Conservation (phyloP, 345 rosid species). For the Heritiera littoralis region DNA sequence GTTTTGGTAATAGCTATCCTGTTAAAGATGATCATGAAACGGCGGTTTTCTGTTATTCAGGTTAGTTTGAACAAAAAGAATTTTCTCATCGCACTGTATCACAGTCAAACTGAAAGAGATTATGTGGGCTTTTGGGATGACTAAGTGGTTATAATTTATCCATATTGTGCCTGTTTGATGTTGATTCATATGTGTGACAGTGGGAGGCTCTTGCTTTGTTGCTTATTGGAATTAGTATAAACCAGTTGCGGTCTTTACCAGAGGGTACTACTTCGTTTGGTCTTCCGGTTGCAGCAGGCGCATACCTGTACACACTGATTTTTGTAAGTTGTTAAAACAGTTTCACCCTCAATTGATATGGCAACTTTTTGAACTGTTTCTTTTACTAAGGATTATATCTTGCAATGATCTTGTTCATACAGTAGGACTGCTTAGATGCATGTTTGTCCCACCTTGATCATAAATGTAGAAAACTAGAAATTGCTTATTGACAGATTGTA, state of each 20-base stretch:
- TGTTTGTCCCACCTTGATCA: neutral
- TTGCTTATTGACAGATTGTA: neutral
- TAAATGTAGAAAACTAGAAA: neutral
- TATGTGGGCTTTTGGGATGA: slow-evolving; percentile 3
- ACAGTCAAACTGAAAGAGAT: neutral
- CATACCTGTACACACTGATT: slow-evolving; percentile 76
- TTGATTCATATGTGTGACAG: slow-evolving; percentile 45
- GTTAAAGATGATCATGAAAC: slow-evolving; percentile 81
- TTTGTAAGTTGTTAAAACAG: slow-evolving; percentile 59
- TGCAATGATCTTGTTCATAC: neutral
- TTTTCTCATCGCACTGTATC: neutral
- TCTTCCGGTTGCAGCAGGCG: slow-evolving; percentile 80
- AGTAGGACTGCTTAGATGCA: neutral
- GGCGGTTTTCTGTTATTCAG: slow-evolving; percentile 91
- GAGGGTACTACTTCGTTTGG: slow-evolving; percentile 72
- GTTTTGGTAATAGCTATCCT: slow-evolving; percentile 93
- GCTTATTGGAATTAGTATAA: slow-evolving; percentile 95
- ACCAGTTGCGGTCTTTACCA: slow-evolving; percentile 85
- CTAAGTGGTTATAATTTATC: neutral
- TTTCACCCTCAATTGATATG: neutral
- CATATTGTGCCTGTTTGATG: neutral
- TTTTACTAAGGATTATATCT: neutral
- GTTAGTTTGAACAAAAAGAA: slow-evolving; percentile 35
- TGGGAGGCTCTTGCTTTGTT: slow-evolving; percentile 99
- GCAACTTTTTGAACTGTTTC: neutral